phyloP scores from a whole-genome alignment of 2,329 filamentous ascomycete species.

The Xylariales sp. region DNA sequence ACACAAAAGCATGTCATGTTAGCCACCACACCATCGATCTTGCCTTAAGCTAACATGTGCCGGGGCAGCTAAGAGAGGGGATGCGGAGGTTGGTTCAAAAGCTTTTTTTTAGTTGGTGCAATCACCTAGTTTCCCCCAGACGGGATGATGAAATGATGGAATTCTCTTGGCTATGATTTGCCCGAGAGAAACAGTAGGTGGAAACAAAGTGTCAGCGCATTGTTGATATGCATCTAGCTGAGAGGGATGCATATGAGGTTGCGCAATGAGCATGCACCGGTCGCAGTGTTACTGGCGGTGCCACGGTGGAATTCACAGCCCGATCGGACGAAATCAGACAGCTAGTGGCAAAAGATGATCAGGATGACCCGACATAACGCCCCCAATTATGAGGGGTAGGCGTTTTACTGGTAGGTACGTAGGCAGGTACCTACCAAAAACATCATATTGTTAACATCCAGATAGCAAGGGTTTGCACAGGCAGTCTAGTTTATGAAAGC shows the following conservation, averaged over 20 bases:
- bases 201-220: not conserved
- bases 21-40: not conserved
- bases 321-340: slow-evolving; percentile 12
- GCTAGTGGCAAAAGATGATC: not conserved
- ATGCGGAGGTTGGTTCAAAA: not conserved
- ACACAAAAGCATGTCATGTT: too few relatives aligned
- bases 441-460: too few relatives aligned
- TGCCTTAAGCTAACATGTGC: slow-evolving; percentile 16
- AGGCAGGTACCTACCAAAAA: not conserved
- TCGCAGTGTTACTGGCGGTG: not conserved
- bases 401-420: too few relatives aligned
- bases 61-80: slow-evolving; percentile 17
- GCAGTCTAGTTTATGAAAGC: not conserved
- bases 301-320: slow-evolving; percentile 1
- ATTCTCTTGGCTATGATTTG: not conserved
- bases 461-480: not conserved
- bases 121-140: not conserved
- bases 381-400: not conserved
- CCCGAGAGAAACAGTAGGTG: not conserved
- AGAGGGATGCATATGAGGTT: not conserved
- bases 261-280: not conserved
- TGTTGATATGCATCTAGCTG: not conserved
- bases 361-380: not conserved
- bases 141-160: not conserved
- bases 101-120: slow-evolving; percentile 3